These are phyloP conservation scores for Podospora didyma DNA, from an alignment of 495 filamentous ascomycete species.

Conservation along the genomic window DNA sequence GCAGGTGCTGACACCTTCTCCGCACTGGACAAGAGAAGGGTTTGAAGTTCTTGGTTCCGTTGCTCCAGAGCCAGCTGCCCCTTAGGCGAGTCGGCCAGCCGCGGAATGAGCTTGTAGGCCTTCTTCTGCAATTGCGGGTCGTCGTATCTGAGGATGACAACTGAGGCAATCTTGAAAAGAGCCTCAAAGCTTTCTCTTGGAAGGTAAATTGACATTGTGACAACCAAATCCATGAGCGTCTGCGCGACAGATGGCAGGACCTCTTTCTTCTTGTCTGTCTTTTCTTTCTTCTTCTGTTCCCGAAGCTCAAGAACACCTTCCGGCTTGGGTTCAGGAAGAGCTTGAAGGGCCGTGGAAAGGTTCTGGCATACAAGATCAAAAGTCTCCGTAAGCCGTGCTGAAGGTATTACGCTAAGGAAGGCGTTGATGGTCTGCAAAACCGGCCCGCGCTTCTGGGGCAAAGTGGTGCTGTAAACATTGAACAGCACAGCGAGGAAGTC, in stretches of 20 bases:
- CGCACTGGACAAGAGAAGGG: slow-evolving; percentile 67
- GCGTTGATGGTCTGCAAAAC: slow-evolving; percentile 92
- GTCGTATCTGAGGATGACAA: slow-evolving; percentile 68
- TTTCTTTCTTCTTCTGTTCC: slow-evolving; percentile 54
- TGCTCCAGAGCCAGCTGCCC: slow-evolving; percentile 68
- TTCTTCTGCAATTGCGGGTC: slow-evolving; percentile 99
- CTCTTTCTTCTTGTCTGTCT: slow-evolving; percentile 52
- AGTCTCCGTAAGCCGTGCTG: slow-evolving; percentile 75
- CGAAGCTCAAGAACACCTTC: slow-evolving; percentile 26
- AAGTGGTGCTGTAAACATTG: slow-evolving; percentile 94
- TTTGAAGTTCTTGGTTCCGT: slow-evolving; percentile 70
- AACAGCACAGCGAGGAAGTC: slow-evolving; percentile 93
- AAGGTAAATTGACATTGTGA: slow-evolving; percentile 90
- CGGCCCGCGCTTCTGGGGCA: slow-evolving; percentile 84
- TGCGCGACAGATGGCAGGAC: slow-evolving; percentile 90
- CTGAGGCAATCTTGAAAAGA: slow-evolving; percentile 77
- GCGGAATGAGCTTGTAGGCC: slow-evolving; percentile 93
- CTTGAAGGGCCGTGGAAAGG: slow-evolving; percentile 72
- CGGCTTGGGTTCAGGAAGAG: slow-evolving; percentile 49
- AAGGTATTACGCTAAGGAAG: slow-evolving; percentile 78
- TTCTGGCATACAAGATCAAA: slow-evolving; percentile 80
- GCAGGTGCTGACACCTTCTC: slow-evolving; percentile 82
- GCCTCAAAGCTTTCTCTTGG: slow-evolving; percentile 74
- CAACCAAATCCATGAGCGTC: slow-evolving; percentile 92
- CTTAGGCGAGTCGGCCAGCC: slow-evolving; percentile 72